Evolutionary conservation across 345 rosid species (phyloP), one percentile per base, ranked within the genome.

Genomic region (Tarenaya hassleriana): DNA sequence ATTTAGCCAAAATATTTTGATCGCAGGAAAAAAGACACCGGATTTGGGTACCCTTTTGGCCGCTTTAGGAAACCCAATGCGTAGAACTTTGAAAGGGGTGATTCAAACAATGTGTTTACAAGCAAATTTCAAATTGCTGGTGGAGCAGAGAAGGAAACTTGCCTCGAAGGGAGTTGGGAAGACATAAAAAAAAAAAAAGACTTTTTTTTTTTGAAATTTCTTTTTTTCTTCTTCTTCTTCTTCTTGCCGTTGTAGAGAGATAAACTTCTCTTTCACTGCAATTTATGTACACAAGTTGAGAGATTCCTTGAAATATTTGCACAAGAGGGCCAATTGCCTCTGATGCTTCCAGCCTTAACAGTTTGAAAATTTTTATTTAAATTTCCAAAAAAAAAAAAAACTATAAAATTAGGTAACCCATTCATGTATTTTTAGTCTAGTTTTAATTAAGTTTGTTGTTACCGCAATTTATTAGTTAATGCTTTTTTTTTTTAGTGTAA

Each of bases 261-360:
- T 21, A 41, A 50, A 47, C 59, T 43, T 55, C 44, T 24, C 46
- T 50, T 61, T 64, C 40, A 57, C 38, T 63, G 56, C 68, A 65
- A 56, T 49, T 67, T 58, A 69, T 40, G 52, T 68, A 62, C 63
- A 69, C 52, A 62, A 48, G 64, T 38, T 65, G 48, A n/a, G n/a
- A n/a, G 49, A 17, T 45, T 51, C 43, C 54, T 45, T 52, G 69
- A 44, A 14, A 45, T 51, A 58, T 60, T 38, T 58, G 60, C 70
- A 58, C 60, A 52, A 39, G 57, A 33, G n/a, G 54, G 19, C 54
- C 52, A 45, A 50, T 12, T 51, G n/a, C n/a, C 47, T 46, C 40
- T 50, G 57, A 41, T 63, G 53, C 52, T 61, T 62, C 47, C 41
- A 55, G 55, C 56, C 34, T 16, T 35, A 45, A 47, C 37, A 63